A percentile compares a stretch with the other conserved stretches of the same genome.
Conservation (phyloP, 192 early-diverging fungal species). For the Coemansia sp. region DNA sequence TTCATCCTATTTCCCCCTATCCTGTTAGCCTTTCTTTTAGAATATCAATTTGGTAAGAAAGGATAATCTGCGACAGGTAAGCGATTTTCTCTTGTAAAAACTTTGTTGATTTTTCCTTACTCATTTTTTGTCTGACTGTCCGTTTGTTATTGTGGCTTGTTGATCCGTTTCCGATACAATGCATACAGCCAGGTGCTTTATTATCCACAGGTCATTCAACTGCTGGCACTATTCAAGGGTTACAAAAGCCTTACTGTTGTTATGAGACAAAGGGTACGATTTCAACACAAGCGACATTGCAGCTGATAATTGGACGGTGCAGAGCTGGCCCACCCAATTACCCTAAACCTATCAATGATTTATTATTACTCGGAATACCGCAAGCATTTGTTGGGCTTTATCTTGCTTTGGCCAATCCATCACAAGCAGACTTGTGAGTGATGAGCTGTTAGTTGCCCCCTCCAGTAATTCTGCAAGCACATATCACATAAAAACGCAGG, state of each 20-base stretch:
- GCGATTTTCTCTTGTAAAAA: neutral
- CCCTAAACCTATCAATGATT: neutral
- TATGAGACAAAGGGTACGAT: neutral
- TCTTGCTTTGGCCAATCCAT: neutral
- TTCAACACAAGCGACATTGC: neutral
- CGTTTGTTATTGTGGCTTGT: neutral
- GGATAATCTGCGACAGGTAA: neutral
- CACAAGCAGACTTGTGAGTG: neutral
- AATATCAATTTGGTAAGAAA: neutral
- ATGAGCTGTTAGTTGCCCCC: neutral
- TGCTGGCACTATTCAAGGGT: conserved; percentile 1
- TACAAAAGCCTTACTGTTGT: neutral
- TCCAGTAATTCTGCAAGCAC: neutral
- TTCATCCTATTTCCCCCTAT: neutral
- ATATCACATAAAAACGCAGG: neutral
- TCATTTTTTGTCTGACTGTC: neutral
- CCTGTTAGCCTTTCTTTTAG: neutral
- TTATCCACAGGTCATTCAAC: neutral
- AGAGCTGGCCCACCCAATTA: neutral
- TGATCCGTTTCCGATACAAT: neutral
- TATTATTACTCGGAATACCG: neutral
- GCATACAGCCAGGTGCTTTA: neutral
- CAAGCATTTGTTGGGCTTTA: neutral
- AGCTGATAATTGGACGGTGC: neutral
- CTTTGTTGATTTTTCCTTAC: neutral